Base-by-base conservation (phyloP, 2,329 filamentous ascomycete species). In the Nigrospora osmanthi region DNA sequence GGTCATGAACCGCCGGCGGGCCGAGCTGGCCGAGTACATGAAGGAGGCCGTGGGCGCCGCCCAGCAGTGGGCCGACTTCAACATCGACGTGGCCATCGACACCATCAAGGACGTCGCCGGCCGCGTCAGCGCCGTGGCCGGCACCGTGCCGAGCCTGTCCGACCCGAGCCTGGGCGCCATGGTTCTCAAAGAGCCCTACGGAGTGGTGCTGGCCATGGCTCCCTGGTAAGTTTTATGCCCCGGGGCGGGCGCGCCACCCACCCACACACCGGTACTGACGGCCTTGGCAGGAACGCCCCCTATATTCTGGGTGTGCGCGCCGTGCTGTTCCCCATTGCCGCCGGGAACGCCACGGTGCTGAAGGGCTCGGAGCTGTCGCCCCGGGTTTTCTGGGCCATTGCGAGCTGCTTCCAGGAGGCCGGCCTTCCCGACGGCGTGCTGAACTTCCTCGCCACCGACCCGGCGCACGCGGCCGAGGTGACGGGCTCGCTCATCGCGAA, bases 131-230 rank as follows among this genome's bases (percentile, higher is more conserved):
- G 56, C 49, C 11, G 53, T 66, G 33, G 47, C 49, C 38, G 67
- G 62, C 23, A 57, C 48, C 16, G 57, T 67, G 14, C 62, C 65
- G 5, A 50, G 52, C 3, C 56, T 58, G 0, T 50, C 48, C 6
- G 50, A 73, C 10, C 69, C 76, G 37, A 76, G 72, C 0, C 69
- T 72, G 31, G 69, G 65, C 31, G 80, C 79, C 0, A 66, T 87
- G 49, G 64, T 87, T 4, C 68, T 77, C 50, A 83, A 81, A 59
- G 81, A 86, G 60, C 81, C 83, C 1, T 82, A 76, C 53, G 83
- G 83, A 3, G 81, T 85, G 10, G 69, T 83, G 28, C 62, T 85
- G 38, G 77, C 72, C 6, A 85, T 86, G 56, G 81, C 79, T 6
- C 81, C 83, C 6, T 87, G 83, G 83, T 83, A 64, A 30, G 37